Evolutionary conservation across 202 grass and related monocot species (phyloP).

Genomic region (Elaeis oleifera): DNA sequence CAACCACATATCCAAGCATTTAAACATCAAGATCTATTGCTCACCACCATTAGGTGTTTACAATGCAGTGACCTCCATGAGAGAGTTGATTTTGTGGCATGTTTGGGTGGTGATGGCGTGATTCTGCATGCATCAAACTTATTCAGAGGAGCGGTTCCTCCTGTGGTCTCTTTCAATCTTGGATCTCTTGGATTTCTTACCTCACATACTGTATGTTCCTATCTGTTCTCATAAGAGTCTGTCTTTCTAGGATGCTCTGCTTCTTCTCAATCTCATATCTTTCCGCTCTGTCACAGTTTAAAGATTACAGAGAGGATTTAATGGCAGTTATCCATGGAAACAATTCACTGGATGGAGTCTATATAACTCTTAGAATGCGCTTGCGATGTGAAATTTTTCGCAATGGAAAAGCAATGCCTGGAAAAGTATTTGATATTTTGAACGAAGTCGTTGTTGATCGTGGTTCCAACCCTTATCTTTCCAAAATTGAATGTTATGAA

Average conservation of each 20-base stretch:
- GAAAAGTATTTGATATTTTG: slow-evolving; percentile 90
- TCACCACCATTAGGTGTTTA: slow-evolving; percentile 27
- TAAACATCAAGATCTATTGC: slow-evolving; percentile 11
- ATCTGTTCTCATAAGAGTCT: slow-evolving; percentile 13
- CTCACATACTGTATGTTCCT: slow-evolving; percentile 70
- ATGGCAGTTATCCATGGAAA: slow-evolving; percentile 94
- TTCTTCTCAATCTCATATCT: neutral
- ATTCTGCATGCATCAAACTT: slow-evolving; percentile 96
- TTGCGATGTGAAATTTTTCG: slow-evolving; percentile 84
- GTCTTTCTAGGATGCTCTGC: neutral
- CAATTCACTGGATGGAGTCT: slow-evolving; percentile 80
- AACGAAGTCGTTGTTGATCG: slow-evolving; percentile 97
- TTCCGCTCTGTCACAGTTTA: slow-evolving; percentile 52
- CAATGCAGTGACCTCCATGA: slow-evolving; percentile 80
- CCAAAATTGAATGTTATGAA: slow-evolving; percentile 97
- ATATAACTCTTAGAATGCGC: slow-evolving; percentile 99
- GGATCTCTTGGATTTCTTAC: slow-evolving; percentile 98
- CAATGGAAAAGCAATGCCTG: slow-evolving; percentile 87
- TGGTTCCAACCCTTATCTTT: slow-evolving; percentile 96
- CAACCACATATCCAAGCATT: neutral
- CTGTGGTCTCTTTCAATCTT: slow-evolving; percentile 95
- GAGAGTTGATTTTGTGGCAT: slow-evolving; percentile 97
- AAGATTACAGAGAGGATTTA: slow-evolving; percentile 82
- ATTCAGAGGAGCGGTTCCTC: slow-evolving; percentile 90
- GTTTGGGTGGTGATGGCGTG: slow-evolving; percentile 96